These are phyloP conservation scores for Botryotinia globosa DNA, from an alignment of 2,329 filamentous ascomycete species.

Conservation along the genomic window DNA sequence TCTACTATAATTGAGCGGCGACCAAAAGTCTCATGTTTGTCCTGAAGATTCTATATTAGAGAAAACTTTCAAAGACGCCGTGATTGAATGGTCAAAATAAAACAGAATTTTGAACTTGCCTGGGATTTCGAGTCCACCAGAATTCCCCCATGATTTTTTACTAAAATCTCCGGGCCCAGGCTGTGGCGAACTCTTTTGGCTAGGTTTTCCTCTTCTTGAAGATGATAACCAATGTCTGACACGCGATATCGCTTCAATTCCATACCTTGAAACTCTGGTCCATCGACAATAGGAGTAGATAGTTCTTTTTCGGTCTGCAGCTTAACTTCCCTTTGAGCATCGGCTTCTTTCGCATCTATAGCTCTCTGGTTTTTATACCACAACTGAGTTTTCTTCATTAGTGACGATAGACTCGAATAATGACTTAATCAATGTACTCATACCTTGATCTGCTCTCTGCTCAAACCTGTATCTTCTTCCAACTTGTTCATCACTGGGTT, in stretches of 20 bases:
- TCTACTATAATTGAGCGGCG: neutral
- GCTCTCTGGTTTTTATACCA: neutral
- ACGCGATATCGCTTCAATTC: neutral
- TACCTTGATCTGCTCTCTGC: constrained; percentile 11
- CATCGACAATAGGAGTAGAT: neutral
- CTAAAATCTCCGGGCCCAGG: neutral
- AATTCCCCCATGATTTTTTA: neutral
- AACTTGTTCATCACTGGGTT: neutral
- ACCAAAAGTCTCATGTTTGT: neutral
- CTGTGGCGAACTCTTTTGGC: neutral
- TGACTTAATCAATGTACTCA: neutral
- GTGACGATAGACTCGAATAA: neutral
- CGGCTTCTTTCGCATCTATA: neutral
- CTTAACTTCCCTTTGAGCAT: neutral
- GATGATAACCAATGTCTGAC: neutral
- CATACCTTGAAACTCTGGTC: neutral
- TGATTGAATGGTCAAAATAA: no score
- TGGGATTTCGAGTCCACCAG: neutral
- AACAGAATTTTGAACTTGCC: neutral
- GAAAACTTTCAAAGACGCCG: no score
- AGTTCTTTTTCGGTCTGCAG: neutral
- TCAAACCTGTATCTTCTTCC: neutral
- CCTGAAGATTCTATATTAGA: neutral
- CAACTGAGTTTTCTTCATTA: neutral
- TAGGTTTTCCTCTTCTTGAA: neutral